A percentile compares a stretch with the other conserved stretches of the same genome.
phyloP scores from a whole-genome alignment of 371 early-diverging fungal species.

The Chytridium lagenaria region DNA sequence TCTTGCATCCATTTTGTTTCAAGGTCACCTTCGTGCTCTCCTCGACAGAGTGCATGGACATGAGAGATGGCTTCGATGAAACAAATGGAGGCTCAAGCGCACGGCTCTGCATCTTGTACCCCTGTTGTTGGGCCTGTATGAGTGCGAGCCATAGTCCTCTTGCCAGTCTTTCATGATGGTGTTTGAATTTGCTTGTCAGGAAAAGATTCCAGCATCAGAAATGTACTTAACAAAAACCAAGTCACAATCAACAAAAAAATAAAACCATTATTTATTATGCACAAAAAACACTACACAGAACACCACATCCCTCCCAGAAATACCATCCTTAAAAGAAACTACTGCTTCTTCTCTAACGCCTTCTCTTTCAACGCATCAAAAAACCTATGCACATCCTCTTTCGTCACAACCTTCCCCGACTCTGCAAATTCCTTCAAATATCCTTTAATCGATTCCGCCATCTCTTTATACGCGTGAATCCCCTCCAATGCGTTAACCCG shows the following conservation, averaged over 20 bases:
- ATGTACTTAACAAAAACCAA: too few species aligned
- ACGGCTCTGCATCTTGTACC: slow-evolving; percentile 44
- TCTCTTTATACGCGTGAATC: slow-evolving; percentile 40
- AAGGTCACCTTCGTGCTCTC: slow-evolving; percentile 37
- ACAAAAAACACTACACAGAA: too few species aligned
- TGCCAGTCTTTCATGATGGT: not conserved
- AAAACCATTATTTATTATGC: too few species aligned
- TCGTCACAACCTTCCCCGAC: slow-evolving; percentile 72
- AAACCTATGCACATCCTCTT: slow-evolving; percentile 73
- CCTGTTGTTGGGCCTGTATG: slow-evolving; percentile 48
- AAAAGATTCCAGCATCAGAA: too few species aligned
- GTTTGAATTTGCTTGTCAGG: not conserved
- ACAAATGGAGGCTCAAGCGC: slow-evolving; percentile 31
- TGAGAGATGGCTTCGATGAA: slow-evolving; percentile 29
- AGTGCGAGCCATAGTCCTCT: slow-evolving; percentile 15
- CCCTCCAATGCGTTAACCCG: slow-evolving; percentile 77
- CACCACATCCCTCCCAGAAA: too few species aligned
- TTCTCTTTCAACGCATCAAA: slow-evolving; percentile 58
- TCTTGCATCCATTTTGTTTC: not conserved
- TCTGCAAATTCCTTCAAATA: slow-evolving; percentile 74
- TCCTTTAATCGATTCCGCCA: slow-evolving; percentile 66
- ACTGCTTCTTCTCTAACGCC: not conserved
- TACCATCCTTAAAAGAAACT: too few species aligned
- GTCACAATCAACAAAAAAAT: too few species aligned
- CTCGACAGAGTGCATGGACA: slow-evolving; percentile 33